A percentile compares a stretch with the other conserved stretches of the same genome.
Evolutionary conservation across 805 yeast species (phyloP).

Genomic region (Maudiozyma serrabonitensis): DNA sequence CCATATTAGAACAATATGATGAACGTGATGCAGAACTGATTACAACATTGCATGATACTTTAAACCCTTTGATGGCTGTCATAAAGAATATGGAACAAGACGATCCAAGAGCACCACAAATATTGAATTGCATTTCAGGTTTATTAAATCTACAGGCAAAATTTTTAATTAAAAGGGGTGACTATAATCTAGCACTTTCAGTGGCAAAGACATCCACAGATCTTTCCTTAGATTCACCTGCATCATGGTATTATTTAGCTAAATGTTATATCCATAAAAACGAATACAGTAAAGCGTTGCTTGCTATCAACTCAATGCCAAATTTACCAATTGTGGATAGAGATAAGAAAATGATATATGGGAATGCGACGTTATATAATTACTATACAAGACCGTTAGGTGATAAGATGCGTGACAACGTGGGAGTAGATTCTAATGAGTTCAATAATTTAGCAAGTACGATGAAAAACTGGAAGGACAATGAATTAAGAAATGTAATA

Average conservation of each 20-base stretch:
- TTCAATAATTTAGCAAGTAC: slow-evolving; percentile 16
- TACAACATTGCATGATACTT: slow-evolving; percentile 11
- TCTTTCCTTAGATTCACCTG: slow-evolving; percentile 24
- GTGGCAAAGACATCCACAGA: slow-evolving; percentile 20
- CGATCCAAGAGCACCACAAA: slow-evolving; percentile 13
- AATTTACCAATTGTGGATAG: slow-evolving; percentile 18
- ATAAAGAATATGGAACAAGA: slow-evolving; percentile 11
- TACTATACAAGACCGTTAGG: slow-evolving; percentile 24
- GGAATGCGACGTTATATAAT: slow-evolving; percentile 7
- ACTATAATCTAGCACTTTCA: slow-evolving; percentile 18
- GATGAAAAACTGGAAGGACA: slow-evolving; percentile 19
- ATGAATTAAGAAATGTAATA: slow-evolving; percentile 15
- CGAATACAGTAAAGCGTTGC: slow-evolving; percentile 19
- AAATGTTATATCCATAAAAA: slow-evolving; percentile 18
- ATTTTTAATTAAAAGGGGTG: slow-evolving; percentile 19
- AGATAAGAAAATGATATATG: slow-evolving; percentile 13
- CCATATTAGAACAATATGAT: slow-evolving; percentile 16
- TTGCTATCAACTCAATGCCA: slow-evolving; percentile 28
- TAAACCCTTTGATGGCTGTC: slow-evolving; percentile 13
- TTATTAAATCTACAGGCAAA: slow-evolving; percentile 21
- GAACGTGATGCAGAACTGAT: slow-evolving; percentile 19
- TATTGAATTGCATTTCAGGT: slow-evolving; percentile 21
- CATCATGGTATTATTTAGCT: slow-evolving; percentile 24
- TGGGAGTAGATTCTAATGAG: slow-evolving; percentile 14
- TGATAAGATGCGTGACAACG: slow-evolving; percentile 5